Evolutionary conservation across 306 rosid species (phyloP).

Genomic region (Prinsepia uniflora): DNA sequence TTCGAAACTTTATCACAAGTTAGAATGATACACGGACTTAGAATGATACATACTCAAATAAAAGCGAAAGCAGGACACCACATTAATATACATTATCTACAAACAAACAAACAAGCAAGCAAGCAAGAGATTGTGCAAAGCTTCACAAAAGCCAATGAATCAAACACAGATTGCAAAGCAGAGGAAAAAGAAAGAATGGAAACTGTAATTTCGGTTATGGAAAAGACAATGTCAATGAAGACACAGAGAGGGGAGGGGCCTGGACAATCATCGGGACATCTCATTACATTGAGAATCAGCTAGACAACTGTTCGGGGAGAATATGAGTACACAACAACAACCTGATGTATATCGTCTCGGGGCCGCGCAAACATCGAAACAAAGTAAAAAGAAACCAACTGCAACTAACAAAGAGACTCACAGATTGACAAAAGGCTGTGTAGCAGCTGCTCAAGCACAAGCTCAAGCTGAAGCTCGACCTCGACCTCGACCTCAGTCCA

Average conservation of each 20-base stretch:
- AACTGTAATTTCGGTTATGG: not conserved
- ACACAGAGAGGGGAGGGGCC: constrained; percentile 8
- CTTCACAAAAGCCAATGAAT: not conserved
- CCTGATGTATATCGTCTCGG: not conserved
- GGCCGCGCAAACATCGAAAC: not conserved
- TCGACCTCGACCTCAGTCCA: not conserved
- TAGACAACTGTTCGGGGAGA: constrained; percentile 8
- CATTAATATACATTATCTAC: not conserved
- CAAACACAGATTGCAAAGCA: not conserved
- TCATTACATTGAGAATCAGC: not conserved
- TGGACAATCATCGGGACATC: not conserved
- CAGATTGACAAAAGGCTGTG: not conserved
- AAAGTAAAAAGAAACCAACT: not conserved
- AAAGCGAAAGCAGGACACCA: not conserved
- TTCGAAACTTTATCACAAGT: no score
- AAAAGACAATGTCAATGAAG: not conserved
- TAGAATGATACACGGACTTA: no score
- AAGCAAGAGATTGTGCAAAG: not conserved
- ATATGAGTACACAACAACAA: constrained; percentile 8
- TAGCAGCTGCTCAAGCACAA: not conserved
- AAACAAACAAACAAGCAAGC: not conserved
- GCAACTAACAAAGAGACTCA: constrained; percentile 15
- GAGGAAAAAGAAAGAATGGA: not conserved
- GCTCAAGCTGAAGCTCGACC: not conserved
- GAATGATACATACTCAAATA: no score